phyloP scores from a whole-genome alignment of 2,329 filamentous ascomycete genomes.

The Nigrospora osmanthi region DNA sequence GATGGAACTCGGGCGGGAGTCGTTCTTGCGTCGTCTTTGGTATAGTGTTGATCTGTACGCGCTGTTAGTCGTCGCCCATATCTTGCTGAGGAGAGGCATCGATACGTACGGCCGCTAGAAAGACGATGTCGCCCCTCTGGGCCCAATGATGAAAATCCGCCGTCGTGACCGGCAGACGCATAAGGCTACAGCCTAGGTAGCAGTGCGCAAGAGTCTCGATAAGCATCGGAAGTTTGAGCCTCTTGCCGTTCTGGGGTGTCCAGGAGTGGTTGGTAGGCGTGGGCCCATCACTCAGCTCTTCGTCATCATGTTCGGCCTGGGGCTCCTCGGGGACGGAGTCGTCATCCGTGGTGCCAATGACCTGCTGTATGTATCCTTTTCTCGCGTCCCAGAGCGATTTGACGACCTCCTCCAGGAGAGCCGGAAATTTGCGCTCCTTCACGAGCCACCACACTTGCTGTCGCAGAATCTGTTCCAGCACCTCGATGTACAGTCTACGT shows the following conservation, averaged over 20 bases:
- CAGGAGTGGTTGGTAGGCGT: constrained; percentile 28
- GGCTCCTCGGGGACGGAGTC: constrained; percentile 5
- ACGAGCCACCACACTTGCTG: constrained; percentile 74
- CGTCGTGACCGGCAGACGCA: constrained; percentile 69
- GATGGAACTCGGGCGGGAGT: constrained; percentile 54
- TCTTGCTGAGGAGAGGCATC: neutral
- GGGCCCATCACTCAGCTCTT: constrained; percentile 16
- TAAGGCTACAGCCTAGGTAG: constrained; percentile 69
- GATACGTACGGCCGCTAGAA: constrained; percentile 50
- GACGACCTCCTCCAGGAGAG: constrained; percentile 70
- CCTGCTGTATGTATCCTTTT: constrained; percentile 46
- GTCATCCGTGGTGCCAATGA: constrained; percentile 21
- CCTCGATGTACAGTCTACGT: constrained; percentile 73
- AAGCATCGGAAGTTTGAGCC: constrained; percentile 55
- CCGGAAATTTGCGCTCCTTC: constrained; percentile 54
- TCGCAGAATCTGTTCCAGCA: constrained; percentile 75
- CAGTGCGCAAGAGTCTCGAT: constrained; percentile 71
- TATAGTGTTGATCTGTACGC: constrained; percentile 41
- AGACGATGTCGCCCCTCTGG: constrained; percentile 60
- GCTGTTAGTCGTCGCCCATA: neutral
- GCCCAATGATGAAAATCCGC: constrained; percentile 67
- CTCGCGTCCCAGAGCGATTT: constrained; percentile 81
- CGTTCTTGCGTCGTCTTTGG: constrained; percentile 58
- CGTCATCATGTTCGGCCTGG: constrained; percentile 11
- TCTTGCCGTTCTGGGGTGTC: constrained; percentile 33